These are phyloP conservation scores for Lolium perenne DNA, from an alignment of 176 grass and related monocot genomes.

Conservation along the genomic window DNA sequence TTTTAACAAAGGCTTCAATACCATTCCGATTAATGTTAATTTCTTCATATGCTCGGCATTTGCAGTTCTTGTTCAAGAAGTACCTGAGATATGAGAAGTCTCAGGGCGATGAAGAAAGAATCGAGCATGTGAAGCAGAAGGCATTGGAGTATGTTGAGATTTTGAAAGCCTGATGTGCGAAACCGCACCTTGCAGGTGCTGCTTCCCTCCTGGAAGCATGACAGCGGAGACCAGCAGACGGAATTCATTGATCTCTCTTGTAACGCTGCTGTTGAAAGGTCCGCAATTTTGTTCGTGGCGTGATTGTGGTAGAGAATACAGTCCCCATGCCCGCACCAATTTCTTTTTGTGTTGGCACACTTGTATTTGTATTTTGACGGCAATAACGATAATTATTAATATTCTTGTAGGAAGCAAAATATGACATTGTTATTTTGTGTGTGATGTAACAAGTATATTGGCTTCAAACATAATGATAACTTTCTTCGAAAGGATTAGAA, in stretches of 20 bases:
- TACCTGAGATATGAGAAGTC: slow-evolving; percentile 80
- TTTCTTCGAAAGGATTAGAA: too few species aligned
- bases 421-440: too few species aligned
- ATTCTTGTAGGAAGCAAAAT: too few species aligned
- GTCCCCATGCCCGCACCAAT: neutral
- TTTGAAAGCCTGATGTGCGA: slow-evolving; percentile 34
- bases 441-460: too few species aligned
- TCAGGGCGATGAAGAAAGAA: slow-evolving; percentile 56
- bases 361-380: neutral
- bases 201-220: neutral
- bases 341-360: neutral
- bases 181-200: neutral
- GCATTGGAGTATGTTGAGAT: slow-evolving; percentile 86
- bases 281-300: neutral
- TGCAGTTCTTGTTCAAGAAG: slow-evolving; percentile 94
- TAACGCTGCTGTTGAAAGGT: neutral
- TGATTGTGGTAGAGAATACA: neutral
- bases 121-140: slow-evolving; percentile 73
- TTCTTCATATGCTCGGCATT: slow-evolving; percentile 18
- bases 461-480: too few species aligned
- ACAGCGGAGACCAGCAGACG: neutral
- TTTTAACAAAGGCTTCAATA: neutral
- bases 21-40: neutral
- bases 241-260: neutral
- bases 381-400: neutral